Evolutionary conservation across 2,329 filamentous ascomycete species (phyloP).

Genomic region (Sphaerulina vaccinii): DNA sequence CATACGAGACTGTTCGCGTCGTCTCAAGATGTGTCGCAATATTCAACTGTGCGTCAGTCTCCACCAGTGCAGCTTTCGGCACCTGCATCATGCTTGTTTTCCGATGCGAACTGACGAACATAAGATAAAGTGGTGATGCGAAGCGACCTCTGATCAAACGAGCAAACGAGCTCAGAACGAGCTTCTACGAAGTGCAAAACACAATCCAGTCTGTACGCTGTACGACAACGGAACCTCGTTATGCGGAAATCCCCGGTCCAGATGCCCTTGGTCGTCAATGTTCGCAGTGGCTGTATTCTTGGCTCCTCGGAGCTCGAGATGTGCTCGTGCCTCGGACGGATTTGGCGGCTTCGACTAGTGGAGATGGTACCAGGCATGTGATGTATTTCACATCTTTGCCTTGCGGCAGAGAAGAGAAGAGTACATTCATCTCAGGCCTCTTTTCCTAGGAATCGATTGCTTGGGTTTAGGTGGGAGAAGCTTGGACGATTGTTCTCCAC

Average conservation of each 20-base stretch:
- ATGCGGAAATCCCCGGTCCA: conserved; percentile 4
- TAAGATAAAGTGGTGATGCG: not conserved
- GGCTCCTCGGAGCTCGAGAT: conserved; percentile 2
- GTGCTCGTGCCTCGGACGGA: not conserved
- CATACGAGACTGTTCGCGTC: not conserved
- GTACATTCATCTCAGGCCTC: too few species aligned
- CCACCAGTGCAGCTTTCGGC: not conserved
- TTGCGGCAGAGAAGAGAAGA: not conserved
- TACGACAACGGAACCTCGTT: not conserved
- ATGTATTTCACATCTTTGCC: not conserved
- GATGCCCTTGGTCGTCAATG: not conserved
- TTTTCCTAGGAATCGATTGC: not conserved
- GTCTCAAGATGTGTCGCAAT: conserved; percentile 1
- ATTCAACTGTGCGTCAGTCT: not conserved
- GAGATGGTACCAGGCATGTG: not conserved
- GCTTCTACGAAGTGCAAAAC: not conserved
- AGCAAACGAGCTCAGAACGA: not conserved
- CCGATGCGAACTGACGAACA: not conserved
- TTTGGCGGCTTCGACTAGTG: not conserved
- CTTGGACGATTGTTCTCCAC: too few species aligned
- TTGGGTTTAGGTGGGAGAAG: not conserved
- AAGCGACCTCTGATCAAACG: not conserved
- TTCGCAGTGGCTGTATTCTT: conserved; percentile 2
- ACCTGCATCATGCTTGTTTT: not conserved
- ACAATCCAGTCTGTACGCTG: not conserved